A percentile compares a stretch with the other conserved stretches of the same genome.
Conservation (phyloP, 2,329 filamentous ascomycete genomes). For the Fusarium dlaminii region DNA sequence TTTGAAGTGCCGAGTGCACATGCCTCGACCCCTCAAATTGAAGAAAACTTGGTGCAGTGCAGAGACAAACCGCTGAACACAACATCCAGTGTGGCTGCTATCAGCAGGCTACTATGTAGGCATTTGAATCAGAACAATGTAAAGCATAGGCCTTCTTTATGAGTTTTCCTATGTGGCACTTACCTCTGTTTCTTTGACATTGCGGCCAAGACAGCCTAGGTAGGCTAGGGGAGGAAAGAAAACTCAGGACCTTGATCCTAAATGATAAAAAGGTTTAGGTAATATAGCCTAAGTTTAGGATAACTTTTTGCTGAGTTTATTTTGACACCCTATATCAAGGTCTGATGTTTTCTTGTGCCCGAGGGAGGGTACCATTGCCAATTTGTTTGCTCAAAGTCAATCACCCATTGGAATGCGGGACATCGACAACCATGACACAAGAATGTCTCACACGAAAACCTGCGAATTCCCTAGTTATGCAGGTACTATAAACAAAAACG, state of each 20-base stretch:
- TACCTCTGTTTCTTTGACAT: not conserved
- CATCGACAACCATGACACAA: not conserved
- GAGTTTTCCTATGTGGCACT: not conserved
- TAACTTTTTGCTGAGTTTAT: not conserved
- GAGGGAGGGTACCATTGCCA: not conserved
- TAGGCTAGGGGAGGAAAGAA: not conserved
- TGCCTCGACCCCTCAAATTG: slow-evolving; percentile 4
- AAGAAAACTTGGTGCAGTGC: not conserved
- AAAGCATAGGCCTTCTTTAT: not conserved
- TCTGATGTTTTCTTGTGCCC: no score
- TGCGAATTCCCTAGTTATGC: not conserved
- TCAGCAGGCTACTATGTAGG: not conserved
- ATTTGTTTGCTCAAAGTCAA: not conserved
- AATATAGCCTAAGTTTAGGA: not conserved
- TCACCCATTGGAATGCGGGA: slow-evolving; percentile 8
- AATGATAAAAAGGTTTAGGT: no score
- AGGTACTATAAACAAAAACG: not conserved
- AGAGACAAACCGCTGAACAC: not conserved
- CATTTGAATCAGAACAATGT: not conserved
- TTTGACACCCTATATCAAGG: not conserved
- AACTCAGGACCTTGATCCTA: no score
- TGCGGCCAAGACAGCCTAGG: not conserved
- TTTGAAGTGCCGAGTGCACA: slow-evolving; percentile 22
- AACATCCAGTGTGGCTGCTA: not conserved
- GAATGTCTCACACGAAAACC: not conserved